Percentiles rank a stretch among this genome's conserved stretches.
phyloP scores from a whole-genome alignment of 2,329 filamentous ascomycete species.

The Paecilomyces fulvus region DNA sequence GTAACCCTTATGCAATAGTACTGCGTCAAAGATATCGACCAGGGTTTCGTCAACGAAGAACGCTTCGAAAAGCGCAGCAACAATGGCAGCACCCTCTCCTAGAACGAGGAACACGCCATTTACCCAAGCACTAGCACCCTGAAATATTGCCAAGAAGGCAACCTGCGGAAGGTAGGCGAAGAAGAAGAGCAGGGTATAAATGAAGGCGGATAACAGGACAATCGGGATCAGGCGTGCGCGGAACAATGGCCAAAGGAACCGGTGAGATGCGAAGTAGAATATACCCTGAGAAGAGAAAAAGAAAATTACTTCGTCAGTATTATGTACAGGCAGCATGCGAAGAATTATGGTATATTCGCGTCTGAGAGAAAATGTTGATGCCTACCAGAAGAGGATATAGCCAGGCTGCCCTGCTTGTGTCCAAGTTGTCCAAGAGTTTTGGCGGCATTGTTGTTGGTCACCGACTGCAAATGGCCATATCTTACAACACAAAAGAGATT shows the following conservation, averaged over 20 bases:
- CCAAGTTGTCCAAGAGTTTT: slow-evolving; percentile 16
- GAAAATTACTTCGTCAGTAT: neutral
- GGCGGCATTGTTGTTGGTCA: slow-evolving; percentile 7
- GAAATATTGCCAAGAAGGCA: slow-evolving; percentile 81
- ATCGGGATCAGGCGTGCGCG: slow-evolving; percentile 69
- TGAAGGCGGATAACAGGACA: slow-evolving; percentile 69
- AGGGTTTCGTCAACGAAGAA: slow-evolving; percentile 73
- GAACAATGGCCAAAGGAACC: slow-evolving; percentile 76
- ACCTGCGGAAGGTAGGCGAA: slow-evolving; percentile 86
- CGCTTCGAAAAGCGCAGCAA: slow-evolving; percentile 63
- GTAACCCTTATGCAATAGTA: slow-evolving; percentile 66
- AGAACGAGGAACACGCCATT: slow-evolving; percentile 81
- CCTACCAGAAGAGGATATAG: slow-evolving; percentile 41
- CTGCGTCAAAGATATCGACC: slow-evolving; percentile 78
- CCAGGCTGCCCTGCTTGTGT: slow-evolving; percentile 32
- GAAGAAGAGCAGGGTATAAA: slow-evolving; percentile 78
- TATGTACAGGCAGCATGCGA: neutral
- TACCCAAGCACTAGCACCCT: slow-evolving; percentile 77
- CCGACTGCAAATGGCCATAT: neutral
- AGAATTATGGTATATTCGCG: neutral
- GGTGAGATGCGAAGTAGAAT: slow-evolving; percentile 69
- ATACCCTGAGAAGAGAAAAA: slow-evolving; percentile 54
- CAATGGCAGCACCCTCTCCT: slow-evolving; percentile 53
- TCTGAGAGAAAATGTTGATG: slow-evolving; percentile 2
- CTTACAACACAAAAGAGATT: neutral